These are phyloP conservation scores for Mallotus repandus DNA, from an alignment of 441 rosid species.

Conservation along the genomic window DNA sequence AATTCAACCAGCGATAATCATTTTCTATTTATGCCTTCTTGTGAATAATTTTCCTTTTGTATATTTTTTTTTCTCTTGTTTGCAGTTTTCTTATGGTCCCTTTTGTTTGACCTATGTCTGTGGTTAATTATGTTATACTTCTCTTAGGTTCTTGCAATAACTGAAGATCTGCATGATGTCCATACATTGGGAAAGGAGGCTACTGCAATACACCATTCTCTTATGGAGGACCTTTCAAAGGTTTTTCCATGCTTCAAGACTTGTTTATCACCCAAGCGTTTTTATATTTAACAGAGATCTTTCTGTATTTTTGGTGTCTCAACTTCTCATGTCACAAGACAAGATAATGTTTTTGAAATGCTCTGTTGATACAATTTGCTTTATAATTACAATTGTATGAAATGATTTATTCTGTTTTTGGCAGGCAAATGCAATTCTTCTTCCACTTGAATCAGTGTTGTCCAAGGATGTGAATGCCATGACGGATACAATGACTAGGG, in stretches of 20 bases:
- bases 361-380: slow-evolving; percentile 13
- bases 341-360: slow-evolving; percentile 9
- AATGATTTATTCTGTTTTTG: slow-evolving; percentile 27
- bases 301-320: background rate
- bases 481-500: slow-evolving; percentile 77
- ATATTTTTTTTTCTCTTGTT: background rate
- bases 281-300: slow-evolving; percentile 10
- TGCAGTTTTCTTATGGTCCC: slow-evolving; percentile 7
- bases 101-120: background rate
- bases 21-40: slow-evolving; percentile 1
- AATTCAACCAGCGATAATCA: background rate
- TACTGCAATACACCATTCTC: slow-evolving; percentile 65
- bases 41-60: no score
- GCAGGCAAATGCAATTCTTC: slow-evolving; percentile 82
- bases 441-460: slow-evolving; percentile 74
- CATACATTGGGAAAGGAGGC: slow-evolving; percentile 91
- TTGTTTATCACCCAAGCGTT: slow-evolving; percentile 19
- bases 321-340: slow-evolving; percentile 2
- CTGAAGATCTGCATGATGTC: slow-evolving; percentile 91
- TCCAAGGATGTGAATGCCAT: slow-evolving; percentile 90
- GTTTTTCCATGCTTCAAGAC: slow-evolving; percentile 34
- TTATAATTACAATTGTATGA: slow-evolving; percentile 21
- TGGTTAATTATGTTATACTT: slow-evolving; percentile 29
- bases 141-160: slow-evolving; percentile 82
- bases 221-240: slow-evolving; percentile 84